phyloP scores from a whole-genome alignment of 371 early-diverging fungal genomes.

The Saksenaea vasiformis region DNA sequence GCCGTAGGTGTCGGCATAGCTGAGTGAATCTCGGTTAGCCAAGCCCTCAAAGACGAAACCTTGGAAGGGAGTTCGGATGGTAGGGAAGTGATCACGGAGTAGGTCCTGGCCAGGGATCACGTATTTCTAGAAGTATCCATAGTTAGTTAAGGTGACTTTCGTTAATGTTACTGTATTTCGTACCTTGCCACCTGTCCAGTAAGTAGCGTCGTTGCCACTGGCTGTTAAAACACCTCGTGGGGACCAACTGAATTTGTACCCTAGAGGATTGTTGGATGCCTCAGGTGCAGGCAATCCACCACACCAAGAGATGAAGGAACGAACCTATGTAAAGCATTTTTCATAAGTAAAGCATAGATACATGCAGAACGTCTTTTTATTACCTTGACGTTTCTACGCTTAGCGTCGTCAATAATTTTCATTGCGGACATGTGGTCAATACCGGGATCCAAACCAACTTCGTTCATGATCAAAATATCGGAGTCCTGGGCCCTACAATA shows the following conservation, averaged over 20 bases:
- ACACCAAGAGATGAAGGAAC: slow-evolving; percentile 86
- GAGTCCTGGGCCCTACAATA: slow-evolving; percentile 76
- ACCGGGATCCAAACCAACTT: slow-evolving; percentile 98
- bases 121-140: slow-evolving; percentile 16
- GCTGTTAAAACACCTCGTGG: slow-evolving; percentile 87
- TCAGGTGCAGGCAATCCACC: slow-evolving; percentile 93
- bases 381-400: slow-evolving; percentile 50
- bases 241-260: slow-evolving; percentile 93
- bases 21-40: slow-evolving; percentile 80
- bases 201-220: slow-evolving; percentile 81
- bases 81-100: slow-evolving; percentile 64
- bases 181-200: slow-evolving; percentile 72
- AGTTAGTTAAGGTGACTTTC: neutral
- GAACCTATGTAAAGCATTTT: slow-evolving; percentile 43
- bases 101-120: slow-evolving; percentile 76
- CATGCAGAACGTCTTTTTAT: slow-evolving; percentile 44
- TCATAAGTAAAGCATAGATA: slow-evolving; percentile 1
- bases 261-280: slow-evolving; percentile 82
- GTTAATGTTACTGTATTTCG: neutral
- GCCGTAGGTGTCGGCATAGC: slow-evolving; percentile 68
- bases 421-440: slow-evolving; percentile 98
- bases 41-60: slow-evolving; percentile 86
- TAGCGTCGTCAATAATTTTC: slow-evolving; percentile 92
- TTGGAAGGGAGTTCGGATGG: slow-evolving; percentile 69
- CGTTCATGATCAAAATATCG: slow-evolving; percentile 90